Percentiles rank a stretch among this genome's conserved stretches.
Evolutionary conservation across 495 filamentous ascomycete genomes (phyloP).

Genomic region (Pseudoneurospora amorphoporcata): DNA sequence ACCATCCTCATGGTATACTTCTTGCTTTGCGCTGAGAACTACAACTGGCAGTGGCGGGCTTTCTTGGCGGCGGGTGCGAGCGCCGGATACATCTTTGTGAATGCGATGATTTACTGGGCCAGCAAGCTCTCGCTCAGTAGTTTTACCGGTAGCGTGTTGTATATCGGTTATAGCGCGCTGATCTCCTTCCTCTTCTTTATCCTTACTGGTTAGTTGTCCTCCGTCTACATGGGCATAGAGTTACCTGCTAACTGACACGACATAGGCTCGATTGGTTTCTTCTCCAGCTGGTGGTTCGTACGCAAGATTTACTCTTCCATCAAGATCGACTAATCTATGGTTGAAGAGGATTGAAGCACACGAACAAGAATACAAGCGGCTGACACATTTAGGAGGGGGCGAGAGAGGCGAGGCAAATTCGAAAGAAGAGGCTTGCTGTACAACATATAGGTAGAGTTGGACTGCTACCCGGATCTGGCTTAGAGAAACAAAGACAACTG

Average conservation of each 20-base stretch:
- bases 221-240: background rate
- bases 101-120: slow-evolving; percentile 80
- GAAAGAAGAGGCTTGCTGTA: background rate
- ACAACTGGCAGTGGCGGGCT: slow-evolving; percentile 96
- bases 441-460: background rate
- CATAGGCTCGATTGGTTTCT: slow-evolving; percentile 87
- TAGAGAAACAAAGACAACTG: slow-evolving; percentile 3
- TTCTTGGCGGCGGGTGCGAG: slow-evolving; percentile 83
- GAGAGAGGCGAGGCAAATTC: background rate
- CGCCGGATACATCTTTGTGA: slow-evolving; percentile 80
- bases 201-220: slow-evolving; percentile 62
- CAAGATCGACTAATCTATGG: slow-evolving; percentile 66
- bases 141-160: slow-evolving; percentile 76
- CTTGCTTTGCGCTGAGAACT: slow-evolving; percentile 89
- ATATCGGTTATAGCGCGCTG: slow-evolving; percentile 84
- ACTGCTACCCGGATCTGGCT: background rate
- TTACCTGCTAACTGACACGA: slow-evolving; percentile 6
- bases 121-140: slow-evolving; percentile 76
- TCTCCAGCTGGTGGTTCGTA: slow-evolving; percentile 87
- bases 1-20: slow-evolving; percentile 92
- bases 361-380: background rate
- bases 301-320: slow-evolving; percentile 89
- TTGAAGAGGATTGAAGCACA: too few relatives aligned
- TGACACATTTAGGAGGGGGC: background rate
- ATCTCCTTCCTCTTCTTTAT: slow-evolving; percentile 89